Conservation (phyloP, 441 rosid genomes). For the Pelargonium fulgidum region DNA sequence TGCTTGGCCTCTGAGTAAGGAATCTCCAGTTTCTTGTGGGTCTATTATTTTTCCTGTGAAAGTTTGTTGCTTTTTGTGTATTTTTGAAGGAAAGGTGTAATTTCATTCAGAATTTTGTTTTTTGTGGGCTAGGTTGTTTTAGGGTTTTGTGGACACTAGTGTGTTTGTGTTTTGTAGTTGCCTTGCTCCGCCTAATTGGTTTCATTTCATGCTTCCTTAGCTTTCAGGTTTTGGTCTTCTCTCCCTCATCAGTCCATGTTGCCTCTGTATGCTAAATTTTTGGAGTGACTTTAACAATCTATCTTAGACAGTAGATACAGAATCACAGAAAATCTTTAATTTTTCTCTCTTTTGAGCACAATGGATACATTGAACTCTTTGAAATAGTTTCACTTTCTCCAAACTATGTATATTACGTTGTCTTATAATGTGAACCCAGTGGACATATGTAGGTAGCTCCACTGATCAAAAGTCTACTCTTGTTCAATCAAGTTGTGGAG, state of each 20-base stretch:
- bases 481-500: too few species aligned
- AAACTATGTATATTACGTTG: neutral
- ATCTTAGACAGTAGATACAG: neutral
- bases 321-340: neutral
- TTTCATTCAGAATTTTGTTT: too few species aligned
- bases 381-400: neutral
- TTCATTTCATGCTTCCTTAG: conserved; percentile 46
- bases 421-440: neutral
- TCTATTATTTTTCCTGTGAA: neutral
- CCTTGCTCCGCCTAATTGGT: conserved; percentile 48
- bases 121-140: conserved; percentile 5
- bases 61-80: conserved; percentile 8
- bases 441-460: neutral
- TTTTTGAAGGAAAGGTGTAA: neutral
- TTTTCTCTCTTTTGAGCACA: neutral
- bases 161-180: conserved; percentile 24
- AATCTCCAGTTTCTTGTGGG: neutral
- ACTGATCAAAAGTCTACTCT: neutral
- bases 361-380: neutral
- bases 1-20: conserved; percentile 51
- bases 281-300: neutral
- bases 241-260: neutral
- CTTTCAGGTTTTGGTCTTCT: conserved; percentile 39
- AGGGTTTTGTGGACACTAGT: conserved; percentile 12
- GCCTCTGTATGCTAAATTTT: neutral